phyloP scores from a whole-genome alignment of 2,329 filamentous ascomycete genomes.

The Colletotrichum ledebouriae region DNA sequence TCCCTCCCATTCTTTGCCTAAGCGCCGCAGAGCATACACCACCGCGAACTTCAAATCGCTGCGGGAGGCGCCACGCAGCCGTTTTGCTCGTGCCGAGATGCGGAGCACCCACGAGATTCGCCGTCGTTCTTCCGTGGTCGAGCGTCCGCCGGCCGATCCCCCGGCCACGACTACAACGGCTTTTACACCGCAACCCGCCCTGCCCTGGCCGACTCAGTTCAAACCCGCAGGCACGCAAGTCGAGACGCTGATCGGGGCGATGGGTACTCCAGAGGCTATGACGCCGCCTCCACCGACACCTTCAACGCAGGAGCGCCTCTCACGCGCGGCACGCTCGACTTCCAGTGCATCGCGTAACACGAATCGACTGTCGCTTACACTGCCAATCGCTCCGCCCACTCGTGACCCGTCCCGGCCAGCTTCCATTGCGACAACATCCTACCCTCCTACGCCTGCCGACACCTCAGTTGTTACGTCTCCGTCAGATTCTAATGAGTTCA shows the following conservation, averaged over 20 bases:
- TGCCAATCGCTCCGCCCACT: constrained; percentile 70
- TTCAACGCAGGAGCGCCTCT: constrained; percentile 55
- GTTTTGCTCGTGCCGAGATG: constrained; percentile 45
- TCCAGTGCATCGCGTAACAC: constrained; percentile 67
- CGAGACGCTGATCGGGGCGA: constrained; percentile 29
- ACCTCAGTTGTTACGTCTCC: constrained; percentile 59
- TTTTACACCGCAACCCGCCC: constrained; percentile 31
- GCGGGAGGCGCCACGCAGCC: constrained; percentile 46
- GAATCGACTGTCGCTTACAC: constrained; percentile 71
- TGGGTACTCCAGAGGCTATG: constrained; percentile 38
- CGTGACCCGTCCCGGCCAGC: constrained; percentile 66
- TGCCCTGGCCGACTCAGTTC: constrained; percentile 29
- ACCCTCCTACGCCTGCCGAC: constrained; percentile 66
- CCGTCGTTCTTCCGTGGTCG: constrained; percentile 56
- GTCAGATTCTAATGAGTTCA: constrained; percentile 74
- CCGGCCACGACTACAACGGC: constrained; percentile 41
- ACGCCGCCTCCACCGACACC: constrained; percentile 55
- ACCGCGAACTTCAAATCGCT: constrained; percentile 50
- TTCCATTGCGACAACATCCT: constrained; percentile 60
- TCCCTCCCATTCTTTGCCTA: constrained; percentile 54
- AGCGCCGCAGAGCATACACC: constrained; percentile 49
- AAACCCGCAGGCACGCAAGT: constrained; percentile 30
- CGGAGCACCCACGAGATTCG: constrained; percentile 53
- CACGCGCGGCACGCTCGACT: constrained; percentile 64
- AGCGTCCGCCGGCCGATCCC: constrained; percentile 50